Conservation (phyloP, 306 rosid genomes). For the Quercus parvula region DNA sequence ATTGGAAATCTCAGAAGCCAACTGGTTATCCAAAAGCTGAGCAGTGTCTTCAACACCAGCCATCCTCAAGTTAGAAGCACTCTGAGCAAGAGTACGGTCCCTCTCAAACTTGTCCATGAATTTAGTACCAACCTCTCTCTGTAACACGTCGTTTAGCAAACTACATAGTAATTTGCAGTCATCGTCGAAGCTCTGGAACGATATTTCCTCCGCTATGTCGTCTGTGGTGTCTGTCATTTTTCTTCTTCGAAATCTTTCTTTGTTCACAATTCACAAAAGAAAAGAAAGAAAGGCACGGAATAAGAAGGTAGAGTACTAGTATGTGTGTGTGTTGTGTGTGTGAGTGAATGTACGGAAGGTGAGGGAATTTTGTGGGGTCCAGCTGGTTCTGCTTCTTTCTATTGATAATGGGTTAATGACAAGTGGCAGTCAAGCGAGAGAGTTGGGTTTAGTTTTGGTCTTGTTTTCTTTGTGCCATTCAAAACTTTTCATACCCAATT, state of each 20-base stretch:
- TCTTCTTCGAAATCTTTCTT: background rate
- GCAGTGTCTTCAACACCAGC: conserved; percentile 81
- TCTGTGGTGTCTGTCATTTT: conserved; percentile 91
- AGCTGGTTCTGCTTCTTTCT: background rate
- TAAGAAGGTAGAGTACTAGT: background rate
- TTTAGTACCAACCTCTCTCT: conserved; percentile 63
- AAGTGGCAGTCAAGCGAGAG: conserved; percentile 33
- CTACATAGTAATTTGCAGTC: conserved; percentile 78
- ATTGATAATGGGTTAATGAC: conserved; percentile 10
- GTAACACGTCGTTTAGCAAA: conserved; percentile 78
- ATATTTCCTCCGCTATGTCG: conserved; percentile 89
- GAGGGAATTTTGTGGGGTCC: conserved; percentile 4
- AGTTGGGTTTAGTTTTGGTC: conserved; percentile 10
- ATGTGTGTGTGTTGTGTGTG: background rate
- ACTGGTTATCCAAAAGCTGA: conserved; percentile 80
- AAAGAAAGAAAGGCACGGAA: background rate
- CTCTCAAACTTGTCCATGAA: conserved; percentile 68
- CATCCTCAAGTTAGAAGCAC: conserved; percentile 82
- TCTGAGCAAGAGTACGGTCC: conserved; percentile 80
- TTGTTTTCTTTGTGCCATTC: background rate
- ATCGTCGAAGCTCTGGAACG: conserved; percentile 85
- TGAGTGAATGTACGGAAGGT: background rate
- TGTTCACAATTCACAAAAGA: background rate
- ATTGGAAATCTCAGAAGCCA: conserved; percentile 74
- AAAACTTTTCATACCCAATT: background rate